Evolutionary conservation across 768 basidiomycete genomes (phyloP), one percentile per base, ranked within the genome.

Genomic region (Calocybe indica): DNA sequence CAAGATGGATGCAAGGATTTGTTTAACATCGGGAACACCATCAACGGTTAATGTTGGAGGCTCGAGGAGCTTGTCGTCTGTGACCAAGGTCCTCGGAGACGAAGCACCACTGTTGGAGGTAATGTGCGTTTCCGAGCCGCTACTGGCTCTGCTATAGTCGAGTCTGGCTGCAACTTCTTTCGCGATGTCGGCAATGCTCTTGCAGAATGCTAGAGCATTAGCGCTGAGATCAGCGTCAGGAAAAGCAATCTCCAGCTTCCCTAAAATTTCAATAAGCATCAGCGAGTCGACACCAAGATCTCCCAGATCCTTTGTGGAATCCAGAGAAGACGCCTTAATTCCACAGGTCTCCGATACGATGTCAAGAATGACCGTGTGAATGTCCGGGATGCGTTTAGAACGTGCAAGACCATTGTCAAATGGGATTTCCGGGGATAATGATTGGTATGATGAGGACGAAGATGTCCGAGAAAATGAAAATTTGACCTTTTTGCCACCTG

Each of bases 281-380:
- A 86, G 61, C 1, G 83, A 85, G 54, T 85, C 82, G 42, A 85
- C 66, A 1, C 85, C 83, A 7, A 86, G 71, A 4, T 70, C 61
- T 8, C 67, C 69, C 12, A 88, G 62, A 41, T 80, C 73, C 0
- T 60, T 58, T 29, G 71, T 62, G 34, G 71, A 36, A 37, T 69
- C 65, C 15, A 71, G 46, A 1, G 57, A 45, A 8, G 67, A 56
- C 0, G 62, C 45, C n/a, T 66, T 65, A 36, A 77, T 56, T 37
- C 60, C 68, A 50, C 76, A 76, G 6, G 68, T 61, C 30, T 70
- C 68, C 5, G 72, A 65, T 11, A 80, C 59, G 34, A 76, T 61
- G 9, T 56, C 48, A 7, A 68, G 34, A 7, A 78, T 58, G n/a
- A 59, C 58, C 9, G 45, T 45, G 35, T 61, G 43, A n/a, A 70